Evolutionary conservation across 768 basidiomycete genomes (phyloP), one percentile per base, ranked within the genome.

Genomic region (Boletus vermiculosoides): DNA sequence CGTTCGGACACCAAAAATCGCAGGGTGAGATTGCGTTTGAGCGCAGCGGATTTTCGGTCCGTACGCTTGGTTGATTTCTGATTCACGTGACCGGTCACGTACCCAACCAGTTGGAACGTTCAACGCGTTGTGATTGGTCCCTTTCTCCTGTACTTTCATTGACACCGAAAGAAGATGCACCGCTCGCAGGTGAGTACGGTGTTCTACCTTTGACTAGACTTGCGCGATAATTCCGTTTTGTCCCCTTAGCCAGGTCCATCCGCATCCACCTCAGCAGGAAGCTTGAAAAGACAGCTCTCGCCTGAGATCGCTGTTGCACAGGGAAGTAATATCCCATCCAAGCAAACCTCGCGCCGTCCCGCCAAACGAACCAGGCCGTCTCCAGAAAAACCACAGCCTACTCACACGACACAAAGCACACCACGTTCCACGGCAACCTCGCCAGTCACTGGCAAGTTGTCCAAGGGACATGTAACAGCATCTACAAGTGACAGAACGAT

Each of bases 41-140:
- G 5, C 13, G 4, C 34, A 34, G 34, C 34, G 34, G 34, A 34
- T 15, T 34, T 25, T 15, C 13, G 34, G 41, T 44, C 42, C 13
- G 25, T 33, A 13, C 20, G 4, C 11, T n/a, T 46, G 44, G 54
- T 61, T 68, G 70, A 63, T 49, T 68, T 71, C 41, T 22, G 1
- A 1, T 34, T 28, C 68, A 70, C 71, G 71, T 70, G 68, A 71
- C 56, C 30, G 3, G 31, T 42, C 52, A 45, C 58, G 56, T 50
- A 25, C 11, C 1, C 15, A 20, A 28, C 28, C 28, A 28, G 34
- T n/a, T 23, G 7, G 31, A 36, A 34, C 31, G 6, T 36, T 36
- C 34, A 31, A 12, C 57, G 37, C 50, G 40, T 25, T 39, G 15
- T 10, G 30, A 12, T 12, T 22, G 30, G 22, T 46, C 7, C 42